Conservation (phyloP, 352 stramenopile species). For the Plasmopara halstedii region DNA sequence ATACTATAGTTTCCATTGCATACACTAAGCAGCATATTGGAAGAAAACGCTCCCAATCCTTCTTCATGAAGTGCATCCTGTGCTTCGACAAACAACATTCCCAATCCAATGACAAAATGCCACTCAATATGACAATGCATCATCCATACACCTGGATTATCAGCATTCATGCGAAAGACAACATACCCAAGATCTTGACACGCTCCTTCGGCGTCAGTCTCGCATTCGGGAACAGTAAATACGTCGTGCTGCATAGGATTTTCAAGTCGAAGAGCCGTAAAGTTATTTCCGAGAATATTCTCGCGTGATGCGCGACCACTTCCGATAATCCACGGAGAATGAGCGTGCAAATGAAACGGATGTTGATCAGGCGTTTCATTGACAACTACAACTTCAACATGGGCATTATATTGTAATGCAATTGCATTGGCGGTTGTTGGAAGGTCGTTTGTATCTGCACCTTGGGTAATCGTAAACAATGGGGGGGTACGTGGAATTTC, state of each 20-base stretch:
- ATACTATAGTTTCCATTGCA: conserved; percentile 27
- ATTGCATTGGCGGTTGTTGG: conserved; percentile 23
- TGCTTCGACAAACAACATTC: conserved; percentile 36
- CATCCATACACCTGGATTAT: conserved; percentile 41
- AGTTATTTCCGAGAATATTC: conserved; percentile 12
- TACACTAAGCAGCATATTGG: conserved; percentile 29
- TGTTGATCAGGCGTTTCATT: conserved; percentile 36
- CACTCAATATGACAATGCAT: conserved; percentile 50
- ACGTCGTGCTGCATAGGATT: conserved; percentile 32
- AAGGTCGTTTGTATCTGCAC: conserved; percentile 19
- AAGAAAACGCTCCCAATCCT: conserved; percentile 23
- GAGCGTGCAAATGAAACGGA: conserved; percentile 36
- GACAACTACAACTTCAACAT: conserved; percentile 34
- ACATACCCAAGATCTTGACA: conserved; percentile 32
- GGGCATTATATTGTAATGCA: conserved; percentile 20
- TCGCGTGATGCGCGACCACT: conserved; percentile 18
- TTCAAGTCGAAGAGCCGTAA: conserved; percentile 19
- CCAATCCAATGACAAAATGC: conserved; percentile 33
- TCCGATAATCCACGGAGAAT: conserved; percentile 31
- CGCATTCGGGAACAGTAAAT: conserved; percentile 30
- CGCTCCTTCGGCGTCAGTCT: conserved; percentile 11
- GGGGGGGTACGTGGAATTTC: conserved; percentile 19
- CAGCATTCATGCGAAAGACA: conserved; percentile 28
- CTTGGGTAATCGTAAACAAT: conserved; percentile 29
- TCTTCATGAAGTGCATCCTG: conserved; percentile 22